Conservation (phyloP, 179 eudicot genomes). For the Pouteria campechiana region DNA sequence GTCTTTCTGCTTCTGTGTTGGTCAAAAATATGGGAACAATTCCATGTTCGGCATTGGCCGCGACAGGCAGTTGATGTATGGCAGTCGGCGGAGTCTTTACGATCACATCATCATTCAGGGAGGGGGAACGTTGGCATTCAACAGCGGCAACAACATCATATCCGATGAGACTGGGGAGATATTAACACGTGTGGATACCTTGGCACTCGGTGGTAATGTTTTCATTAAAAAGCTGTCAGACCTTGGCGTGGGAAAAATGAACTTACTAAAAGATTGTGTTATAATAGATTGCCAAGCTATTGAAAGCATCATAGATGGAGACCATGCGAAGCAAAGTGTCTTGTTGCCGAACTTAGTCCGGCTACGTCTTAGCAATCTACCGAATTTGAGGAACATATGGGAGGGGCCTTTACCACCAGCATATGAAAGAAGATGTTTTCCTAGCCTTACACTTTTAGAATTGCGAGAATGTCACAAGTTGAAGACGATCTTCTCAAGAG, state of each 20-base stretch:
- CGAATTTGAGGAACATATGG: slow-evolving; percentile 14
- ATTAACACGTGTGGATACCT: no score
- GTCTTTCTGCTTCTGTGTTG: slow-evolving; percentile 17
- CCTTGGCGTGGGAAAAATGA: slow-evolving; percentile 8
- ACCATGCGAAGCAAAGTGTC: not conserved
- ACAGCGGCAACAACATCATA: no score
- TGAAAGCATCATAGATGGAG: not conserved
- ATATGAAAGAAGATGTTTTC: no score
- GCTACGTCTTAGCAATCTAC: slow-evolving; percentile 8
- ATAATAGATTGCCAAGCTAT: slow-evolving; percentile 18
- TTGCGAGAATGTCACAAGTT: slow-evolving; percentile 17
- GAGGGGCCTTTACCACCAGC: not conserved
- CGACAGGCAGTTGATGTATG: no score
- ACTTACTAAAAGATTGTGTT: slow-evolving; percentile 10
- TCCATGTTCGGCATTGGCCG: no score
- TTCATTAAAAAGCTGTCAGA: slow-evolving; percentile 10
- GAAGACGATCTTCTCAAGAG: slow-evolving; percentile 5
- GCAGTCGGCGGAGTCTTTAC: no score
- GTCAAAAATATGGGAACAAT: no score
- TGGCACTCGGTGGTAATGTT: no score
- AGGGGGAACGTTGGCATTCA: no score
- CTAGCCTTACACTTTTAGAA: slow-evolving; percentile 7
- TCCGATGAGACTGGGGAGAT: no score
- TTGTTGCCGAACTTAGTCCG: slow-evolving; percentile 10
- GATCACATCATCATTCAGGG: no score